A percentile compares a stretch with the other conserved stretches of the same genome.
Conservation (phyloP, 352 stramenopile genomes). For the Globisporangium cystogenes region DNA sequence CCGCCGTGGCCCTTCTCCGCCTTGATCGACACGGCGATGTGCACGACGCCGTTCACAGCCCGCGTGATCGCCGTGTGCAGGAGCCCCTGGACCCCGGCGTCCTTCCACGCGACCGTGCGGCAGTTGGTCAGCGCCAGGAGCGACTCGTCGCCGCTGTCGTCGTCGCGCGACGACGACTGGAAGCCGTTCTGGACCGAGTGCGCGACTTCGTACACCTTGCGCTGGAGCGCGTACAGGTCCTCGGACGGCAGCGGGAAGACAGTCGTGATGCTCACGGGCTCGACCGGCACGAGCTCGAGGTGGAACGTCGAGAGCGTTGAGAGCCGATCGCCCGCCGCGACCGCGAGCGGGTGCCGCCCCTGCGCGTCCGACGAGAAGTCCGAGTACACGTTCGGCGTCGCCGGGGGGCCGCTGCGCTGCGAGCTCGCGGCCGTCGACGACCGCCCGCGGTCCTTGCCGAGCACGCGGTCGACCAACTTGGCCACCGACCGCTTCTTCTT, state of each 20-base stretch:
- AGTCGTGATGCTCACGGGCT: slow-evolving; percentile 42
- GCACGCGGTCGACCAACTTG: slow-evolving; percentile 13
- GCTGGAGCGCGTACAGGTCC: slow-evolving; percentile 41
- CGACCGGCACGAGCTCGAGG: slow-evolving; percentile 29
- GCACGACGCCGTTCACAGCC: slow-evolving; percentile 39
- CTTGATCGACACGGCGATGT: slow-evolving; percentile 43
- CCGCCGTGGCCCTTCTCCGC: slow-evolving; percentile 29
- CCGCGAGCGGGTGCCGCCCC: slow-evolving; percentile 8
- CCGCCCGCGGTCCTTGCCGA: slow-evolving; percentile 11
- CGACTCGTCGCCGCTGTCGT: slow-evolving; percentile 29
- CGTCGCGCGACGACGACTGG: slow-evolving; percentile 26
- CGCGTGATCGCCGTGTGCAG: slow-evolving; percentile 38
- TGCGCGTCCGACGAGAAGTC: slow-evolving; percentile 13
- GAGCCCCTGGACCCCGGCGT: slow-evolving; percentile 27
- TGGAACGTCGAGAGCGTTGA: slow-evolving; percentile 12
- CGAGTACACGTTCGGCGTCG: slow-evolving; percentile 15
- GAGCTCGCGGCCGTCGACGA: slow-evolving; percentile 6
- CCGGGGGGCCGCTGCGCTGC: not conserved
- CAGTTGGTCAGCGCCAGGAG: slow-evolving; percentile 44
- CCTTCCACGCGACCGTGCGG: slow-evolving; percentile 33
- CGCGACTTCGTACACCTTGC: slow-evolving; percentile 46
- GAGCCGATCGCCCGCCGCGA: slow-evolving; percentile 9
- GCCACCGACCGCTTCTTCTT: slow-evolving; percentile 16
- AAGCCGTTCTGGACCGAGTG: slow-evolving; percentile 44
- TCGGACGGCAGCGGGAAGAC: slow-evolving; percentile 45